Evolutionary conservation across 257 asterid species (phyloP).

Genomic region (Przewalskia tangutica): DNA sequence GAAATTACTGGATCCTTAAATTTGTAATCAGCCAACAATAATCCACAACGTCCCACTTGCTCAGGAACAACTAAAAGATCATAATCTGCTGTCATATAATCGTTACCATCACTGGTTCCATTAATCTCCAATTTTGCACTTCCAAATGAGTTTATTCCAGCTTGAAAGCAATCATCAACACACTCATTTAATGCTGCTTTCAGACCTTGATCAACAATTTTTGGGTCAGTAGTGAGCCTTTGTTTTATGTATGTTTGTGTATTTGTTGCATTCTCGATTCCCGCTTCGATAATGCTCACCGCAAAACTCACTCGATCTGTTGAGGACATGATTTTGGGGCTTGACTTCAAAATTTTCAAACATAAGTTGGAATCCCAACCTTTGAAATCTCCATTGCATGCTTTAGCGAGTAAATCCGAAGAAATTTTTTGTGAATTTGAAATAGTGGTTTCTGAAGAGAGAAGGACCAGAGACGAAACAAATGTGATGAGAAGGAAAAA

Average conservation of each 20-base stretch:
- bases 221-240: background rate
- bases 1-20: background rate
- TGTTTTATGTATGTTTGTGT: background rate
- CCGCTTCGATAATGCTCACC: background rate
- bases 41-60: background rate
- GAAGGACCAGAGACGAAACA: background rate
- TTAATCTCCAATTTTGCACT: background rate
- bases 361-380: background rate
- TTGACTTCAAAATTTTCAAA: background rate
- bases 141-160: background rate
- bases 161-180: background rate
- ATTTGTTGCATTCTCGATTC: background rate
- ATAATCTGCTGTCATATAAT: background rate
- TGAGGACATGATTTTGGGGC: background rate
- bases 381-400: background rate
- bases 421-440: background rate
- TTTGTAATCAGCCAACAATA: background rate
- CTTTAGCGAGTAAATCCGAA: background rate
- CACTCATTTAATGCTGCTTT: background rate
- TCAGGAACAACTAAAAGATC: background rate
- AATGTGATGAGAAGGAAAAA: background rate
- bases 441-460: background rate
- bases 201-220: background rate
- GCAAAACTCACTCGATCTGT: no score
- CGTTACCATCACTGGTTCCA: background rate